phyloP scores from a whole-genome alignment of 352 stramenopile genomes.

The Detonula confervacea region DNA sequence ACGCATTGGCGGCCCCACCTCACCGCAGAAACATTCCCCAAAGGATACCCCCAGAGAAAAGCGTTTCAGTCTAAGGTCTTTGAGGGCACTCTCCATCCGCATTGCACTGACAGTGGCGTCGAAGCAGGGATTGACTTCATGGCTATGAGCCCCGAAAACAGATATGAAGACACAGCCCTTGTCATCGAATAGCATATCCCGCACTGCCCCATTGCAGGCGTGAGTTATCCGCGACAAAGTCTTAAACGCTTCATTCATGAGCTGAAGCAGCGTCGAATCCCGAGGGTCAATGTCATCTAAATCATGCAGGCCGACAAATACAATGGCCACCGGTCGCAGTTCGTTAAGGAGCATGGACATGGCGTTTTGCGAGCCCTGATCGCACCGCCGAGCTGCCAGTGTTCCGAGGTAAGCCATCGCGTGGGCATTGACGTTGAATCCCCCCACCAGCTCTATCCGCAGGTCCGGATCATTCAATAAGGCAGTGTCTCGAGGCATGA shows the following conservation, averaged over 20 bases:
- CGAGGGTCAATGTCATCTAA: slow-evolving; percentile 63
- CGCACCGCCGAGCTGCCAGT: slow-evolving; percentile 52
- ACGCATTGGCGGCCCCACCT: slow-evolving; percentile 61
- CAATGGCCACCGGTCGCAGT: slow-evolving; percentile 62
- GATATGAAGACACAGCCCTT: slow-evolving; percentile 83
- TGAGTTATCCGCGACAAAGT: slow-evolving; percentile 63
- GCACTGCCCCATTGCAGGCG: slow-evolving; percentile 69
- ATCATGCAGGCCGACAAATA: slow-evolving; percentile 65
- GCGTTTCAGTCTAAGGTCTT: slow-evolving; percentile 57
- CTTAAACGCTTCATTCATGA: slow-evolving; percentile 75
- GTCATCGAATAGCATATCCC: slow-evolving; percentile 81
- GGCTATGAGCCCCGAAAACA: slow-evolving; percentile 75
- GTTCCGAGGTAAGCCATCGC: slow-evolving; percentile 54
- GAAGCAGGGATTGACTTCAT: slow-evolving; percentile 67
- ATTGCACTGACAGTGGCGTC: slow-evolving; percentile 69
- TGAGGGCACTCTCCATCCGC: slow-evolving; percentile 67
- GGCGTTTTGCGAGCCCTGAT: slow-evolving; percentile 59
- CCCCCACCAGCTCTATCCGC: slow-evolving; percentile 35
- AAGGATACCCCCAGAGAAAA: slow-evolving; percentile 72
- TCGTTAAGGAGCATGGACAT: slow-evolving; percentile 72
- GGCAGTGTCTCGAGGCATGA: slow-evolving; percentile 39
- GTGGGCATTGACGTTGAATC: slow-evolving; percentile 54
- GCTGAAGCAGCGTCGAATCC: slow-evolving; percentile 53
- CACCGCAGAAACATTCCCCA: slow-evolving; percentile 76
- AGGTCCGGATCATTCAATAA: slow-evolving; percentile 40